Evolutionary conservation across 257 asterid genomes (phyloP), one percentile per base, ranked within the genome.

Genomic region (Nicotiana benthamiana): DNA sequence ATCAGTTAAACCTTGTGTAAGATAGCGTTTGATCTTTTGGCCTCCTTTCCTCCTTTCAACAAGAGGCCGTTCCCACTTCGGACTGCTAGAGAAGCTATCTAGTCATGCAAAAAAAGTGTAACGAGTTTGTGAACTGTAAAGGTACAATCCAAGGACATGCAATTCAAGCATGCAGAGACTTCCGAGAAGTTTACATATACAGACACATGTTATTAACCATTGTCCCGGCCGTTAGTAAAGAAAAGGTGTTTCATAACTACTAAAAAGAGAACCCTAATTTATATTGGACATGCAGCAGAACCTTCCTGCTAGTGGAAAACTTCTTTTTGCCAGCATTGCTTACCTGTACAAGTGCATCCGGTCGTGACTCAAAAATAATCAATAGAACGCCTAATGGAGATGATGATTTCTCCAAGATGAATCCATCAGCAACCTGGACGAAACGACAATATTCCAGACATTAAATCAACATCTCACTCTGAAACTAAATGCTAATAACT

Each of bases 271-370:
- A 26, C 79, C 62, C 79, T 1, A 72, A 24, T 6, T 72, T 52
- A 70, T 46, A 72, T 46, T 13, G 36, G 77, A 27, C 62, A 74
- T 51, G 43, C 79, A 48, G 26, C 46, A 48, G 40, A 70, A 52
- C 57, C 43, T 24, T 32, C 43, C 79, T 72, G 22, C 57, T 72
- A 72, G 60, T 48, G 22, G 40, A 59, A 51, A 51, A 51, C 56
- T 11, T 12, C 16, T 51, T 51, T 34, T 4, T 56, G 36, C 18
- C 30, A 48, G 26, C 80, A 75, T 32, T 12, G 15, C 48, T 34
- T 90, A 93, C 97, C 93, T 93, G 95, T 82, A 91, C 94, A 80
- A 93, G 85, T 8, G 97, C 97, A 72, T 93, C 97, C 3, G 97
- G 97, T 28, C 97, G 97, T 18, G 97, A 91, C 89, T 93, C 97